These are phyloP conservation scores for Chondrostereum purpureum DNA, from an alignment of 1,284 basidiomycete genomes.

Conservation along the genomic window DNA sequence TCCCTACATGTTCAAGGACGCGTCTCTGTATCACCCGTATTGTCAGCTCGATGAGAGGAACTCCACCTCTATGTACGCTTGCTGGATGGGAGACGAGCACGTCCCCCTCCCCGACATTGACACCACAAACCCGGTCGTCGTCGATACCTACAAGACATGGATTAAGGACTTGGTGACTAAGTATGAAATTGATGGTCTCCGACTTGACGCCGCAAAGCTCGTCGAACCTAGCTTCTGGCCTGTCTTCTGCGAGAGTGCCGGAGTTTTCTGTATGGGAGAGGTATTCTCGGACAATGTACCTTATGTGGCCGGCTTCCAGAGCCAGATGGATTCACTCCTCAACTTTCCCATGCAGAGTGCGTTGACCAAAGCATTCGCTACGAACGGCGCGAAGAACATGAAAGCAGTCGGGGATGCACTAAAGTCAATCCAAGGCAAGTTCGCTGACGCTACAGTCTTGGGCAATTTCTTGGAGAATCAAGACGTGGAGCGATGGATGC, in stretches of 20 bases:
- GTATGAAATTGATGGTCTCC: conserved; percentile 63
- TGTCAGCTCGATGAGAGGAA: conserved; percentile 63
- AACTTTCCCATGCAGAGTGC: conserved; percentile 71
- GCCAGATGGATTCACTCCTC: conserved; percentile 56
- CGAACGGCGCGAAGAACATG: conserved; percentile 60
- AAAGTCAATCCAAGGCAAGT: conserved; percentile 43
- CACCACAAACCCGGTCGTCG: conserved; percentile 57
- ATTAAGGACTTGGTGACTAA: conserved; percentile 53
- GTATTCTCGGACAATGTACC: conserved; percentile 56
- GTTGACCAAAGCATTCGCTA: conserved; percentile 53
- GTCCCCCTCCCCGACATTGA: conserved; percentile 69
- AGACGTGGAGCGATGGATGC: conserved; percentile 71
- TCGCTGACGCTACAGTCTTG: conserved; percentile 47
- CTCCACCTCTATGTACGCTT: conserved; percentile 58
- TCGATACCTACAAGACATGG: conserved; percentile 53
- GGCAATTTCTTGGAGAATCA: conserved; percentile 86
- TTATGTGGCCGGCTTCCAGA: conserved; percentile 35
- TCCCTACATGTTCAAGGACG: conserved; percentile 52
- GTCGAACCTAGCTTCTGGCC: conserved; percentile 65
- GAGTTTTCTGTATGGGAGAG: conserved; percentile 82
- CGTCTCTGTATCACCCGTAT: conserved; percentile 53
- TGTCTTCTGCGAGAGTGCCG: conserved; percentile 59
- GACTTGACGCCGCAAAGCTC: conserved; percentile 64
- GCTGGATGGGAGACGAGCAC: conserved; percentile 69
- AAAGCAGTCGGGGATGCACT: conserved; percentile 50